Evolutionary conservation across 2,329 filamentous ascomycete species (phyloP).

Genomic region (Alternaria angustiovoidea): DNA sequence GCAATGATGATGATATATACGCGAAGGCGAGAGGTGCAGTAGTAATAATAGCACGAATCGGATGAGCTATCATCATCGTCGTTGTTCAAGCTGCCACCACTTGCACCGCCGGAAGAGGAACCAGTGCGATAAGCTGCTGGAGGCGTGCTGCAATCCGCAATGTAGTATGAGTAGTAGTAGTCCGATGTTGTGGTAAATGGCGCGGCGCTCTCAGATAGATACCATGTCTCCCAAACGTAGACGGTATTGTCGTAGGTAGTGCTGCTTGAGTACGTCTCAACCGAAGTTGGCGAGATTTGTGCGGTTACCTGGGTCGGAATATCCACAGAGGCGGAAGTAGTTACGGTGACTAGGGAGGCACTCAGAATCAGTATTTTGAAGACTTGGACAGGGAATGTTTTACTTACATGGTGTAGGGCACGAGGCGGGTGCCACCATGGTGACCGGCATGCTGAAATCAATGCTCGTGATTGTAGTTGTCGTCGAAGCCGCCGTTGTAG

Average conservation of each 20-base stretch:
- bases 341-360: constrained; percentile 21
- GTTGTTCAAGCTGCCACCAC: not conserved
- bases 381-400: not conserved
- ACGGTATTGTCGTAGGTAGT: constrained; percentile 10
- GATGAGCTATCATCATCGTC: constrained; percentile 12
- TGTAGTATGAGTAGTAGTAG: constrained; percentile 37
- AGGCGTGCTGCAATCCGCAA: constrained; percentile 34
- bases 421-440: constrained; percentile 40
- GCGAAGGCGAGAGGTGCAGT: constrained; percentile 21
- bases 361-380: not conserved
- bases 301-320: constrained; percentile 35
- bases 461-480: constrained; percentile 17
- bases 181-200: constrained; percentile 32
- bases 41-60: constrained; percentile 18
- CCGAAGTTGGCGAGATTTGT: constrained; percentile 37
- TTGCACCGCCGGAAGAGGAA: not conserved
- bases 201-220: constrained; percentile 34
- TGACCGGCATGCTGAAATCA: constrained; percentile 40
- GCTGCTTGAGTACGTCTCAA: constrained; percentile 16
- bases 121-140: constrained; percentile 17
- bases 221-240: constrained; percentile 36
- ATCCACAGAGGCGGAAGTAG: constrained; percentile 26
- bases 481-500: constrained; percentile 12
- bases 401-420: constrained; percentile 34
- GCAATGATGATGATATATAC: constrained; percentile 43